These are phyloP conservation scores for Suhomyces wounanorum DNA, from an alignment of 1,139 yeast genomes.

Conservation along the genomic window DNA sequence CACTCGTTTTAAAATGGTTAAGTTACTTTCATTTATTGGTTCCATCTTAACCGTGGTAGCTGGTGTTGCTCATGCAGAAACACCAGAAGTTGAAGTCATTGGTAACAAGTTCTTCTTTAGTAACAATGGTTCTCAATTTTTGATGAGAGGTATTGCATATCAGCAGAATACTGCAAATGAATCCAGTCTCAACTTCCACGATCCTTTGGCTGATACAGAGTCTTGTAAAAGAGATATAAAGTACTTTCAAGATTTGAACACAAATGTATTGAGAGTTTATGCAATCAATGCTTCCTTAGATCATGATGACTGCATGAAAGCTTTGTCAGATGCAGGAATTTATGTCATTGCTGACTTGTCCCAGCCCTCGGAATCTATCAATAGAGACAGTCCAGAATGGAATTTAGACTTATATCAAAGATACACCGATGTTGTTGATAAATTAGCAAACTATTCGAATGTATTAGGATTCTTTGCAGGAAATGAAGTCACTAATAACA, in stretches of 20 bases:
- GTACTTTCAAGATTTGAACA: slow-evolving; percentile 71
- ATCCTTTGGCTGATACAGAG: slow-evolving; percentile 73
- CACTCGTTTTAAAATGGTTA: slow-evolving; percentile 8
- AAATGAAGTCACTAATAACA: slow-evolving; percentile 73
- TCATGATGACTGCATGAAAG: slow-evolving; percentile 87
- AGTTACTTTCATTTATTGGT: slow-evolving; percentile 4
- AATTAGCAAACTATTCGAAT: slow-evolving; percentile 79
- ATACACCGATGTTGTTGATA: slow-evolving; percentile 81
- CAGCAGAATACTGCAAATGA: slow-evolving; percentile 43
- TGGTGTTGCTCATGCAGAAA: slow-evolving; percentile 11
- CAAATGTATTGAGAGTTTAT: slow-evolving; percentile 74
- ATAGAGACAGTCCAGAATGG: slow-evolving; percentile 78
- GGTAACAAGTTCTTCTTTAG: slow-evolving; percentile 49
- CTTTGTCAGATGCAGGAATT: slow-evolving; percentile 85
- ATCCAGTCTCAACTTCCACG: slow-evolving; percentile 54
- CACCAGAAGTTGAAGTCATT: slow-evolving; percentile 43
- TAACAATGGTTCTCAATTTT: slow-evolving; percentile 49
- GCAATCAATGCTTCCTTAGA: slow-evolving; percentile 75
- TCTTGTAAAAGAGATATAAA: slow-evolving; percentile 80
- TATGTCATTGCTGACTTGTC: slow-evolving; percentile 86
- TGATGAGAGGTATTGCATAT: slow-evolving; percentile 49
- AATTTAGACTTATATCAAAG: slow-evolving; percentile 65
- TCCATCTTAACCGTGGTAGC: slow-evolving; percentile 7
- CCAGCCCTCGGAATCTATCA: slow-evolving; percentile 73
- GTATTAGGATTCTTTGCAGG: slow-evolving; percentile 91